Evolutionary conservation across 768 basidiomycete species (phyloP), one percentile per base, ranked within the genome.

Genomic region (Cyclocybe cylindracea): DNA sequence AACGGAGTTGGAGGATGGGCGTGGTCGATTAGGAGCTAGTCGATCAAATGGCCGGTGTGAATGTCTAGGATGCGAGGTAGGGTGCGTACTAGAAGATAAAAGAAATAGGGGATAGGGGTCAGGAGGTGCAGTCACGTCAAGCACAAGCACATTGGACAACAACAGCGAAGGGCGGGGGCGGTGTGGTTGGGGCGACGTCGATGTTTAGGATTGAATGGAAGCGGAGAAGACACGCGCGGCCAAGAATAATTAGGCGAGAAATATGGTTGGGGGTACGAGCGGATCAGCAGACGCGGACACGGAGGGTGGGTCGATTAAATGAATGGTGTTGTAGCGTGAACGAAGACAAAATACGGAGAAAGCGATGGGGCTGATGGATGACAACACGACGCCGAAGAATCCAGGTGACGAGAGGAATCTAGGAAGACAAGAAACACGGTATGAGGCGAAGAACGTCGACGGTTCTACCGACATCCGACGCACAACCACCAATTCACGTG

Each of bases 401-500:
- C 24, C 24, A 24, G 24, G 24, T 24, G 24, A 24, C 24, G 24
- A 24, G 24, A 24, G 24, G 24, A 24, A 24, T 24, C 24, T 47
- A 47, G 35, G 39, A 47, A 24, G 46, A 36, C 36, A 47, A 39
- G 32, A 38, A 47, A 47, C 36, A 34, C 38, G 18, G n/a, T 11
- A 31, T 36, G 39, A 10, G 10, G 14, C 36, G 16, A 38, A 36
- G 10, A 9, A 29, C 5, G 31, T 19, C 37, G 32, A 55, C 44
- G 39, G 42, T 44, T 42, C 39, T 32, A 41, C 29, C 38, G 39
- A 35, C 19, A 39, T 29, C 29, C 39, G 29, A 48, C 47, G 29
- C 33, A 48, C 38, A 10, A 51, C 14, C 45, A 41, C 16, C 29
- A 40, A 24, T 44, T 56, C 49, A 60, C 48, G 59, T 57, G 48